A percentile compares a stretch with the other conserved stretches of the same genome.
Evolutionary conservation across 805 yeast genomes (phyloP).

Genomic region (Metschnikowia santaceciliae): DNA sequence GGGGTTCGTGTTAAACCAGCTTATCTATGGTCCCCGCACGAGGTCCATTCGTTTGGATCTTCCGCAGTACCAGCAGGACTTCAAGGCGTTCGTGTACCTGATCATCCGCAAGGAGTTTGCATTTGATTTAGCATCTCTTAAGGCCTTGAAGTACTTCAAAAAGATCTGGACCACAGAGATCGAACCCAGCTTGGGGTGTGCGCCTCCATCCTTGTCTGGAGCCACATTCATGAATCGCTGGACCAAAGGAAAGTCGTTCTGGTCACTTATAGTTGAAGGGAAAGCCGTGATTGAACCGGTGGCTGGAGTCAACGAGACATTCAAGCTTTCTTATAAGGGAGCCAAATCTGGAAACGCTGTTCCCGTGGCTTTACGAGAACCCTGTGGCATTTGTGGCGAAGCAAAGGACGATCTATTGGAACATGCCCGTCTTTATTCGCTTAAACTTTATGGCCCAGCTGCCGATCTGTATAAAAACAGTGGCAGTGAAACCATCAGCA

Average conservation of each 20-base stretch:
- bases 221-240: conserved; percentile 38
- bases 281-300: conserved; percentile 82
- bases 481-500: conserved; percentile 11
- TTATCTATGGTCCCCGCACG: conserved; percentile 33
- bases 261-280: conserved; percentile 72
- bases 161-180: conserved; percentile 71
- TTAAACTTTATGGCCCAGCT: conserved; percentile 45
- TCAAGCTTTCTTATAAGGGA: conserved; percentile 41
- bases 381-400: conserved; percentile 87
- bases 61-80: conserved; percentile 38
- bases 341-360: conserved; percentile 17
- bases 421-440: conserved; percentile 71
- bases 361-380: conserved; percentile 70
- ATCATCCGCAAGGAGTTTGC: conserved; percentile 32
- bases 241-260: conserved; percentile 46
- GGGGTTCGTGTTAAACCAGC: conserved; percentile 15
- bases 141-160: conserved; percentile 57
- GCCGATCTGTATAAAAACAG: conserved; percentile 9
- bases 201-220: conserved; percentile 43
- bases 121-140: conserved; percentile 39
- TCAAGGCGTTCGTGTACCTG: conserved; percentile 37
- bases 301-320: conserved; percentile 74
- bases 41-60: conserved; percentile 45
- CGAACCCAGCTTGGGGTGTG: conserved; percentile 40
- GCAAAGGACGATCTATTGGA: conserved; percentile 62